Evolutionary conservation across 164 flowering plant genomes (phyloP).

Genomic region (Magnolia officinalis): DNA sequence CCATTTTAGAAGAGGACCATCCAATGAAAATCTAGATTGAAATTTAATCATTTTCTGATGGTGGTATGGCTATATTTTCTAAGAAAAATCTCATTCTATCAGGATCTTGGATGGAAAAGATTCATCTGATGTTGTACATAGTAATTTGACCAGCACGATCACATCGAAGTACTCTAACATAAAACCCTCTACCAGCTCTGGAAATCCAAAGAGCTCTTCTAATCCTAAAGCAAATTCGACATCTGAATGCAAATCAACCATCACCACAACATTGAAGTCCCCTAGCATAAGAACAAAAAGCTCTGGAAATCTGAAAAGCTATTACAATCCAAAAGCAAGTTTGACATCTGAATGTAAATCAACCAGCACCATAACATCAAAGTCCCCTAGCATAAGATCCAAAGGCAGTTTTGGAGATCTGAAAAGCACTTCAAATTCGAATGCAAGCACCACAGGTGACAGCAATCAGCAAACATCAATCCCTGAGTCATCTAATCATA

Average conservation of each 20-base stretch:
- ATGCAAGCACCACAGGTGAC: conserved; percentile 22
- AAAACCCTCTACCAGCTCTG: conserved; percentile 2
- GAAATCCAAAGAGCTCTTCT: conserved; percentile 13
- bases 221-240: conserved; percentile 16
- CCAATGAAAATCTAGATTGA: not conserved
- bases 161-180: not conserved
- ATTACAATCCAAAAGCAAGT: conserved; percentile 17
- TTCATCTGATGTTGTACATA: not conserved
- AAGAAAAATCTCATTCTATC: not conserved
- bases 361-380: conserved; percentile 15
- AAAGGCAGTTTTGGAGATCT: conserved; percentile 8
- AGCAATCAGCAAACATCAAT: conserved; percentile 21
- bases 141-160: conserved; percentile 7
- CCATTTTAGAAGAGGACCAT: not conserved
- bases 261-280: conserved; percentile 13
- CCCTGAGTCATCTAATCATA: conserved; percentile 28
- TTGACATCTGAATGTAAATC: conserved; percentile 24
- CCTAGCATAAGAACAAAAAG: conserved; percentile 7
- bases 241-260: conserved; percentile 26
- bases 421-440: conserved; percentile 16
- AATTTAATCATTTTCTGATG: not conserved
- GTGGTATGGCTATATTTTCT: not conserved
- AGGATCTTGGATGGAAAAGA: conserved; percentile 29
- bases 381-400: conserved; percentile 2
- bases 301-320: conserved; percentile 6